A percentile compares a stretch with the other conserved stretches of the same genome.
phyloP scores from a whole-genome alignment of 352 stramenopile species.

The Phytophthora megakarya region DNA sequence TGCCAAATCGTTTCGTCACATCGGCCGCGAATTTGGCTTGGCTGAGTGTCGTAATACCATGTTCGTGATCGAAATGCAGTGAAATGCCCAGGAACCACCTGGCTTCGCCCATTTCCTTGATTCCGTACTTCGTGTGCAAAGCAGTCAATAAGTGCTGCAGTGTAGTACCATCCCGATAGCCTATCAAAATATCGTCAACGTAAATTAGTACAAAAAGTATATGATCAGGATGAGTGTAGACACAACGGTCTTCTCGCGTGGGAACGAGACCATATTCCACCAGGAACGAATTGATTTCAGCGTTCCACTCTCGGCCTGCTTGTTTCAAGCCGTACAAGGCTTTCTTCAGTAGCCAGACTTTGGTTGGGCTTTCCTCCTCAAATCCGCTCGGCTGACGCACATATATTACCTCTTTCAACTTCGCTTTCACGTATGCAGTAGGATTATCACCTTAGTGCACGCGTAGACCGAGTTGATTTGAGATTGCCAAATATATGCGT shows the following conservation, averaged over 20 bases:
- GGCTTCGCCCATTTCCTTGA: slow-evolving; percentile 8
- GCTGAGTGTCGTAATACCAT: neutral
- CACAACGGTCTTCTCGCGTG: slow-evolving; percentile 8
- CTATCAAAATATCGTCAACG: slow-evolving; percentile 15
- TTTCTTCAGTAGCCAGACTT: slow-evolving; percentile 19
- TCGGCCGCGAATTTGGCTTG: neutral
- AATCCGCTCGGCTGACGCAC: slow-evolving; percentile 9
- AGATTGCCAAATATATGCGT: slow-evolving; percentile 5
- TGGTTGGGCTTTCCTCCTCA: slow-evolving; percentile 4
- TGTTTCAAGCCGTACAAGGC: slow-evolving; percentile 25
- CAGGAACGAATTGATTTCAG: slow-evolving; percentile 1
- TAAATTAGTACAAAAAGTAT: slow-evolving; percentile 16
- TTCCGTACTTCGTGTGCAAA: neutral
- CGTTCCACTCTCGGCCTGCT: slow-evolving; percentile 19
- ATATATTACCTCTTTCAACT: slow-evolving; percentile 4
- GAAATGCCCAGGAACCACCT: slow-evolving; percentile 17
- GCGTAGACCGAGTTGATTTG: neutral
- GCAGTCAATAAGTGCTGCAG: neutral
- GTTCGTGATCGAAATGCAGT: neutral
- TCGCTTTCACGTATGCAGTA: slow-evolving; percentile 17
- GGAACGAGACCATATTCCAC: neutral
- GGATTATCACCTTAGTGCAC: slow-evolving; percentile 19
- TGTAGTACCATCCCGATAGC: slow-evolving; percentile 1
- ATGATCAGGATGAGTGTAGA: slow-evolving; percentile 4
- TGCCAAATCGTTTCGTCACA: neutral